Evolutionary conservation across 169 alveolate species (phyloP).

Genomic region (Pseudocohnilembus persalinus): DNA sequence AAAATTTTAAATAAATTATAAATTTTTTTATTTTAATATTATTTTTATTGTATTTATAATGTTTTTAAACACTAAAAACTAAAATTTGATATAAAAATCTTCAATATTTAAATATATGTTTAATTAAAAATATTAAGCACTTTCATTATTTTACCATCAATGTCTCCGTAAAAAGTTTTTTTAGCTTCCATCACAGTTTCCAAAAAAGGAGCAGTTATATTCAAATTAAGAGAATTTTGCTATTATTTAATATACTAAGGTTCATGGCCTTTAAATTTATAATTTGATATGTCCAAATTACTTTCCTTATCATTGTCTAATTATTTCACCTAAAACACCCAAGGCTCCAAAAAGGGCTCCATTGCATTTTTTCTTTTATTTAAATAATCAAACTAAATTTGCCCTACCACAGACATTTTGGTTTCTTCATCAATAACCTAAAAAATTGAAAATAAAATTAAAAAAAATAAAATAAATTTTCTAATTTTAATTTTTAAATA

Average conservation of each 20-base stretch:
- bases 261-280: neutral
- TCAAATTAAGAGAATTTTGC: conserved; percentile 24
- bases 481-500: too few species aligned
- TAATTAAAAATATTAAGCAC: too few species aligned
- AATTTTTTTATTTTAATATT: too few species aligned
- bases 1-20: too few species aligned
- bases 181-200: conserved; percentile 35
- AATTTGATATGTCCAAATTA: neutral
- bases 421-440: neutral
- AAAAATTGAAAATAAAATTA: too few species aligned
- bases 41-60: too few species aligned
- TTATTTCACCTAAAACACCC: neutral
- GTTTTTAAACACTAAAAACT: too few species aligned
- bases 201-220: conserved; percentile 23
- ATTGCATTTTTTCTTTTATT: neutral
- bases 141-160: conserved; percentile 5
- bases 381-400: too few species aligned
- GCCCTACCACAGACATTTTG: neutral
- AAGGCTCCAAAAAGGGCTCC: neutral
- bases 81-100: too few species aligned
- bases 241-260: conserved; percentile 7
- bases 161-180: conserved; percentile 17
- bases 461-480: too few species aligned
- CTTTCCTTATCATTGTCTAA: neutral
- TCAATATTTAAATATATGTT: too few species aligned